Conservation (phyloP, 2,329 filamentous ascomycete species). For the Pseudogymnoascus sp. region DNA sequence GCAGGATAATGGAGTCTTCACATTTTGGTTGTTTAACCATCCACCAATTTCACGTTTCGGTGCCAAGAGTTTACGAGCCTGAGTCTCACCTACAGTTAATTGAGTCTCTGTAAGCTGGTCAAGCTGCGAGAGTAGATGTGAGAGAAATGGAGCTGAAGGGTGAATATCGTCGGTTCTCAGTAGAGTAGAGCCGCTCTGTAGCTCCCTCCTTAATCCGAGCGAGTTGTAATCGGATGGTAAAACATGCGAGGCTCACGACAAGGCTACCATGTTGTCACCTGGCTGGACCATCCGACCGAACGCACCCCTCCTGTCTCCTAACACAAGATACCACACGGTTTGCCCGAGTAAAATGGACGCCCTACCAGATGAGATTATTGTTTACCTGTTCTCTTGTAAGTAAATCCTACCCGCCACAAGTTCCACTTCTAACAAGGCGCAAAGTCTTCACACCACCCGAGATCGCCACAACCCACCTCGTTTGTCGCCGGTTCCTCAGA, state of each 20-base stretch:
- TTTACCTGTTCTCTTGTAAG: constrained; percentile 24
- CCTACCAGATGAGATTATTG: constrained; percentile 26
- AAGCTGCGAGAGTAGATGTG: neutral
- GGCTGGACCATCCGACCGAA: neutral
- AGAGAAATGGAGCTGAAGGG: neutral
- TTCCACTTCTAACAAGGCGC: neutral
- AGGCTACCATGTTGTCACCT: neutral
- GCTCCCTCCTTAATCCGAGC: neutral
- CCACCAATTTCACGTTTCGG: neutral
- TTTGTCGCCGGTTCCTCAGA: constrained; percentile 56
- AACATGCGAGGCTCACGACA: neutral
- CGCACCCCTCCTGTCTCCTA: neutral
- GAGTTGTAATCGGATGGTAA: neutral
- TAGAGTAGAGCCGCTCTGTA: neutral
- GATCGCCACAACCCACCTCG: constrained; percentile 59
- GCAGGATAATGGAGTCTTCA: neutral
- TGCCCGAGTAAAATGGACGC: constrained; percentile 16
- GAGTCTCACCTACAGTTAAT: neutral
- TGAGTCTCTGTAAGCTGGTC: neutral
- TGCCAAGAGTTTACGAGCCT: neutral
- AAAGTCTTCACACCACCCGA: constrained; percentile 57
- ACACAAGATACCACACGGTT: neutral
- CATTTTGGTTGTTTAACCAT: neutral
- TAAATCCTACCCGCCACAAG: neutral
- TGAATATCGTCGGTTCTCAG: neutral